Evolutionary conservation across 148 eudicot genomes (phyloP).

Genomic region (Dysphania ambrosioides): DNA sequence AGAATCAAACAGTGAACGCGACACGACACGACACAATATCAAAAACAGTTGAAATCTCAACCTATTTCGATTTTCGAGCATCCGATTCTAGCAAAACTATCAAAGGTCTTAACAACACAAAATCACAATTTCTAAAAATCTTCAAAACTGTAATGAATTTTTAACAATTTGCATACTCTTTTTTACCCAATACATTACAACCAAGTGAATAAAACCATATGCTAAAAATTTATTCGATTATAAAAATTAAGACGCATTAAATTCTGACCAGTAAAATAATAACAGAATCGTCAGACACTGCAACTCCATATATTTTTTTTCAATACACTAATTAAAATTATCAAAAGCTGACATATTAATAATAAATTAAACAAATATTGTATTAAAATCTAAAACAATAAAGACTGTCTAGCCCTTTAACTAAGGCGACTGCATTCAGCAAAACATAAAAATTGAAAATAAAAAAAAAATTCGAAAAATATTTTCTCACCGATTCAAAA

Average conservation of each 20-base stretch:
- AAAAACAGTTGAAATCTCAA: neutral
- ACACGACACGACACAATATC: neutral
- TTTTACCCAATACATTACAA: neutral
- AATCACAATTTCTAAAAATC: too few species aligned
- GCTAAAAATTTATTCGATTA: neutral
- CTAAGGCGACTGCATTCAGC: slow-evolving; percentile 3
- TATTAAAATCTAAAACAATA: neutral
- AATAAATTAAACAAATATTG: neutral
- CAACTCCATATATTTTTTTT: slow-evolving; percentile 17
- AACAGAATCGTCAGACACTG: slow-evolving; percentile 10
- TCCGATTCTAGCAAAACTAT: too few species aligned
- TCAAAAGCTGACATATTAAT: too few species aligned
- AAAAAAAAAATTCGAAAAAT: neutral
- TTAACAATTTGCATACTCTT: neutral
- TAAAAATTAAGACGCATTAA: too few species aligned
- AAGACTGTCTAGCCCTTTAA: neutral
- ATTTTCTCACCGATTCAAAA: neutral
- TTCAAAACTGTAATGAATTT: neutral
- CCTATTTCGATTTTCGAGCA: neutral
- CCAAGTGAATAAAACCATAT: neutral
- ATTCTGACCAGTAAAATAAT: slow-evolving; percentile 1
- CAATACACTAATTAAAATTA: too few species aligned
- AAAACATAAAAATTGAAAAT: neutral
- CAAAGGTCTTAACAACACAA: neutral
- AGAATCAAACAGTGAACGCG: neutral